Evolutionary conservation across 129 eudicot species (phyloP).

Genomic region (Artemisia tridentata): DNA sequence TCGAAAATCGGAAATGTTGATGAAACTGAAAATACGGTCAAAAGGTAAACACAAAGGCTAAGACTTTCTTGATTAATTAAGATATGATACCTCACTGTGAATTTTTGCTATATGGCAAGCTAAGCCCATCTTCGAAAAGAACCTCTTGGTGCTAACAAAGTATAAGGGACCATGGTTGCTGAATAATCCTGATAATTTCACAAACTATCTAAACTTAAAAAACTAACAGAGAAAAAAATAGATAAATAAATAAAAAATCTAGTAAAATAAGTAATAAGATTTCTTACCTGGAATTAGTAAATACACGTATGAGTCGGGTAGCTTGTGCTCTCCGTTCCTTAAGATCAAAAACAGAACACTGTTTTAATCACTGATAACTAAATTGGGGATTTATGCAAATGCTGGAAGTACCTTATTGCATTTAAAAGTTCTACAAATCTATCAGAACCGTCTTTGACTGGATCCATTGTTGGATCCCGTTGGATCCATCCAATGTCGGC

Average conservation of each 20-base stretch:
- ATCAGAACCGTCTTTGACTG: slow-evolving; percentile 81
- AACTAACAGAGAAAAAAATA: neutral
- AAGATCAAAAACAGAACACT: neutral
- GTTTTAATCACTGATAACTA: neutral
- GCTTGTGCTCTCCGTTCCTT: slow-evolving; percentile 82
- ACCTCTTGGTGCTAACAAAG: slow-evolving; percentile 81
- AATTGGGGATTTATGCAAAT: slow-evolving; percentile 9
- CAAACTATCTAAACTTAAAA: neutral
- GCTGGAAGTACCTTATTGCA: slow-evolving; percentile 53
- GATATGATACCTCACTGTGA: slow-evolving; percentile 81
- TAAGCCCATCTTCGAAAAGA: slow-evolving; percentile 94
- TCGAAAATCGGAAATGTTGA: slow-evolving; percentile 8
- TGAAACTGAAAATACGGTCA: neutral
- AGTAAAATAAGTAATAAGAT: neutral
- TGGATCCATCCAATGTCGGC: slow-evolving; percentile 96
- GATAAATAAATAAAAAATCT: neutral
- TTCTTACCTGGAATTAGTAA: slow-evolving; percentile 82
- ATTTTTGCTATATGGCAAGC: slow-evolving; percentile 97
- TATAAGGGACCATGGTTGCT: slow-evolving; percentile 97
- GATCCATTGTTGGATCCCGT: slow-evolving; percentile 69
- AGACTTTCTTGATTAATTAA: slow-evolving; percentile 13
- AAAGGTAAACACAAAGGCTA: neutral
- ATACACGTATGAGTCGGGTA: slow-evolving; percentile 80
- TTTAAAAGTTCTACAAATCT: slow-evolving; percentile 77
- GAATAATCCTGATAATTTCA: slow-evolving; percentile 60